Percentiles rank a stretch among this genome's conserved stretches.
phyloP scores from a whole-genome alignment of 768 basidiomycete species.

The Suillus discolor region DNA sequence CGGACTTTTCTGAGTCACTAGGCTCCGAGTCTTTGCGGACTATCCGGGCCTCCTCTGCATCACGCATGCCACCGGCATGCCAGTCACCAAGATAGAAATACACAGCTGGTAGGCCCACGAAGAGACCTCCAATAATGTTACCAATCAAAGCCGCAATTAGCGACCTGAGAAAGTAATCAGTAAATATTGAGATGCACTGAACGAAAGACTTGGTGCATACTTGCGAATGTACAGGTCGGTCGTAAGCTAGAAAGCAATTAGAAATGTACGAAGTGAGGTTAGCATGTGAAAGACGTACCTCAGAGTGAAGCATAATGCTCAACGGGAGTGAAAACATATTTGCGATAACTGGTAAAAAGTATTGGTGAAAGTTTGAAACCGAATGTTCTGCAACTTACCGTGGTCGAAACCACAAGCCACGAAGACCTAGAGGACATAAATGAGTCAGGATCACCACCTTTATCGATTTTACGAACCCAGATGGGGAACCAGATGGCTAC shows the following conservation, averaged over 20 bases:
- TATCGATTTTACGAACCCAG: slow-evolving; percentile 47
- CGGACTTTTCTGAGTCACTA: slow-evolving; percentile 9
- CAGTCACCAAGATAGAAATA: slow-evolving; percentile 67
- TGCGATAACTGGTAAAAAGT: slow-evolving; percentile 51
- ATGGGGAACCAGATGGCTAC: slow-evolving; percentile 74
- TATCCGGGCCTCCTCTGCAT: slow-evolving; percentile 39
- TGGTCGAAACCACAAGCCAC: slow-evolving; percentile 74
- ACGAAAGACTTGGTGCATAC: slow-evolving; percentile 36
- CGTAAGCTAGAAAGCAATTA: not conserved
- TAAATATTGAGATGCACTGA: not conserved
- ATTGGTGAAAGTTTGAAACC: not conserved
- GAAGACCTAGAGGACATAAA: slow-evolving; percentile 48
- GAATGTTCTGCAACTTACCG: slow-evolving; percentile 41
- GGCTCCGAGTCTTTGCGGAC: slow-evolving; percentile 15
- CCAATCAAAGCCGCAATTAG: slow-evolving; percentile 67
- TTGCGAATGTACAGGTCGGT: slow-evolving; percentile 64
- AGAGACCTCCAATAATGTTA: slow-evolving; percentile 65
- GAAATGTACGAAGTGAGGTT: slow-evolving; percentile 39
- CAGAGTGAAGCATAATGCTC: slow-evolving; percentile 69
- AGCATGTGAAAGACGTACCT: slow-evolving; percentile 42
- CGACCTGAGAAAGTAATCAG: slow-evolving; percentile 40
- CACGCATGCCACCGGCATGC: slow-evolving; percentile 37
- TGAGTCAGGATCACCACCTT: slow-evolving; percentile 1
- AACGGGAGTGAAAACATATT: slow-evolving; percentile 79
- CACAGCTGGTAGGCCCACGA: slow-evolving; percentile 63